Base-by-base conservation (phyloP, 345 rosid species). In the Syzygium jambos region DNA sequence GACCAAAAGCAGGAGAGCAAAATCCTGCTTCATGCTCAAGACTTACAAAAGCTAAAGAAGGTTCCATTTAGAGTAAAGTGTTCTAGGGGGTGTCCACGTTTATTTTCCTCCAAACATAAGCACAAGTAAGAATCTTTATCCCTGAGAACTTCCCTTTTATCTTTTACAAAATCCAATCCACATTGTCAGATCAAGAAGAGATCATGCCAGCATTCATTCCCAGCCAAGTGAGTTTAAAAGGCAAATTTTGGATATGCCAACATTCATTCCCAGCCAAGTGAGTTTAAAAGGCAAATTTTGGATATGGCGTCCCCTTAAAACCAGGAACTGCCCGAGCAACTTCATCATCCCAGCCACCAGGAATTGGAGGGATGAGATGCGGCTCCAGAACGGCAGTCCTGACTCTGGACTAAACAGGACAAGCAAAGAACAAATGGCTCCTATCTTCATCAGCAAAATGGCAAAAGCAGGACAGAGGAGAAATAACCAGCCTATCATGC, bases 171-270 rank as follows among this genome's bases (percentile, higher is more conserved):
- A 68, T 16, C 78, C 23, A 68, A 68, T 68, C 12, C 23, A 2
- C 78, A 0, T 68, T 68, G 9, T 16, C 43, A 30, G 78, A 30
- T 68, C 43, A 68, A 68, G 78, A 68, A 68, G 78, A 55, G 25
- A 0, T 30, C 22, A 34, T 0, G 12, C 43, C 16, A 16, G 0
- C 78, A 68, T 8, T 68, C 23, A 0, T 15, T 68, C 78, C 12
- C 7, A 30, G 78, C 3, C 43, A 30, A 65, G 6, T 65, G 43
- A 65, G 3, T 41, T 65, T 65, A 11, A 30, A 65, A 30, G 10
- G 38, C 19, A 3, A 19, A 13, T 38, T 38, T 38, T 38, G 41
- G 3, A 38, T 38, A 38, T 38, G 41, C 43, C 16, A 16, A 0
- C 78, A 68, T 8, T 68, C 23, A 0, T 15, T 68, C 78, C 12